These are phyloP conservation scores for Puccinia coronata DNA, from an alignment of 1,284 basidiomycete species.

Conservation along the genomic window DNA sequence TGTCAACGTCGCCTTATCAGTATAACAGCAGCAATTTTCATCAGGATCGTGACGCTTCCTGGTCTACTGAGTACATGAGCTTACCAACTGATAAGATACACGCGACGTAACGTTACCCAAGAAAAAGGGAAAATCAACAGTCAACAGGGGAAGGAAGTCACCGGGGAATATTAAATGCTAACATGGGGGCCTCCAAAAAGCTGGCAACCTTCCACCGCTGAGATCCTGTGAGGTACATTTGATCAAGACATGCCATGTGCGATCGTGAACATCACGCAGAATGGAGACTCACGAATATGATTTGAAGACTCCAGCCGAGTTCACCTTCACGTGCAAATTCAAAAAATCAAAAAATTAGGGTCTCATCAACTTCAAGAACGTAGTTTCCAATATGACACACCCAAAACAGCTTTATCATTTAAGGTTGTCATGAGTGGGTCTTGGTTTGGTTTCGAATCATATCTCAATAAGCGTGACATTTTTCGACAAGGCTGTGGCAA, in stretches of 20 bases:
- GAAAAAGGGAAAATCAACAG: neutral
- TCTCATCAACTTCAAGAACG: neutral
- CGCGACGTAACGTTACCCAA: neutral
- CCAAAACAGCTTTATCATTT: conserved; percentile 38
- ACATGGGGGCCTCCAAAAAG: conserved; percentile 61
- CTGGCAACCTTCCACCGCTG: conserved; percentile 42
- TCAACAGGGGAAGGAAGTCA: neutral
- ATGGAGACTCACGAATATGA: conserved; percentile 66
- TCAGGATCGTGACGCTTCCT: neutral
- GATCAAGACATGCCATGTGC: neutral
- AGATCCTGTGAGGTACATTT: conserved; percentile 18
- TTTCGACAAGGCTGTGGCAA: neutral
- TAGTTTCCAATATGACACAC: neutral
- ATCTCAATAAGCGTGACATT: neutral
- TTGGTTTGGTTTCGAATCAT: neutral
- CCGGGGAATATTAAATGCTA: conserved; percentile 67
- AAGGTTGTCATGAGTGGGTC: conserved; percentile 50
- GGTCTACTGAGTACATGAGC: neutral
- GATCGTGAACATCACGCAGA: neutral
- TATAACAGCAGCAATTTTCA: neutral
- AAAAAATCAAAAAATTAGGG: neutral
- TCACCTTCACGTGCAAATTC: conserved; percentile 66
- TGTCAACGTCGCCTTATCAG: conserved; percentile 44
- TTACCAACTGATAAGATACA: neutral
- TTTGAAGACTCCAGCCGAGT: conserved; percentile 78